A percentile compares a stretch with the other conserved stretches of the same genome.
Evolutionary conservation across 164 flowering plant species (phyloP).

Genomic region (Paratinospora sagittata): DNA sequence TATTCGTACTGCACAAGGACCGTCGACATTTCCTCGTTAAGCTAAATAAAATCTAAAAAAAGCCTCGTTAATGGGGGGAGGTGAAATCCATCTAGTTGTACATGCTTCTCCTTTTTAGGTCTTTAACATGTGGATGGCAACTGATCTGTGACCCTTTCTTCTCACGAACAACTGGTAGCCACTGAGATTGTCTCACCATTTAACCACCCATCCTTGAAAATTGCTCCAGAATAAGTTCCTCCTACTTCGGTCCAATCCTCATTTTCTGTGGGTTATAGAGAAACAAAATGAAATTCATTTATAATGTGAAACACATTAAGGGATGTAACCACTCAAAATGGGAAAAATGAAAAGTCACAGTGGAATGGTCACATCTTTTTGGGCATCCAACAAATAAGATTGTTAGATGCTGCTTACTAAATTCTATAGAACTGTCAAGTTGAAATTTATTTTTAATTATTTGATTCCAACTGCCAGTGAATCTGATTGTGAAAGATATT

Average conservation of each 20-base stretch:
- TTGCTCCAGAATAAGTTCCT: too few species aligned
- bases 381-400: neutral
- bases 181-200: neutral
- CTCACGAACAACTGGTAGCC: neutral
- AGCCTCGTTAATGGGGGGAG: neutral
- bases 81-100: neutral
- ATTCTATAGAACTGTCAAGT: neutral
- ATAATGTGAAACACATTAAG: too few species aligned
- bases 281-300: too few species aligned
- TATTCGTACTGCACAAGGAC: neutral
- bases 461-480: neutral
- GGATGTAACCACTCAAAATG: too few species aligned
- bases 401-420: neutral
- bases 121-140: slow-evolving; percentile 5
- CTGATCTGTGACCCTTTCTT: too few species aligned
- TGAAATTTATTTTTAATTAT: neutral
- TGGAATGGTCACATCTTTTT: too few species aligned
- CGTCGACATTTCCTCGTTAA: neutral
- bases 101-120: neutral
- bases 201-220: neutral
- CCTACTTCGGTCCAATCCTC: too few species aligned
- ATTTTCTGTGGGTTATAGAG: too few species aligned
- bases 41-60: neutral
- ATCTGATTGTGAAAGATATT: neutral
- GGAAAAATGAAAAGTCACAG: too few species aligned